Conservation (phyloP, 371 early-diverging fungal genomes). For the Apophysomyces variabilis region DNA sequence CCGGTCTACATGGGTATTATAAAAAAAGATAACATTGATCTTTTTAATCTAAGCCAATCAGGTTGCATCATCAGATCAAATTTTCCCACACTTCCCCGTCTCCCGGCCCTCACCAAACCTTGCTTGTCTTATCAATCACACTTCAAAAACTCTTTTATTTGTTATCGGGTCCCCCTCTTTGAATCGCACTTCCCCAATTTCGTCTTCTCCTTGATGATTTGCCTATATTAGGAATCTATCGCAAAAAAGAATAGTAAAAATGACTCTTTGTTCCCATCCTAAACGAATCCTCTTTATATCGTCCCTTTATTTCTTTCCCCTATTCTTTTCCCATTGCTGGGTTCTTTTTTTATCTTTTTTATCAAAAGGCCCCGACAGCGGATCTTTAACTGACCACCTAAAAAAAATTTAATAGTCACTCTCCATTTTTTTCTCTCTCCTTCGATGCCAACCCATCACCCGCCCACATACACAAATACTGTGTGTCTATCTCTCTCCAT, state of each 20-base stretch:
- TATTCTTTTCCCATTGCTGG: background rate
- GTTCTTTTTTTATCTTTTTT: slow-evolving; percentile 11
- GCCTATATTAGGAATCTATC: background rate
- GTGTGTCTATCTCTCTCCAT: no score
- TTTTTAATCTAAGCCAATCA: slow-evolving; percentile 39
- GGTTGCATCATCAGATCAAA: slow-evolving; percentile 29
- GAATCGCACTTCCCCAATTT: background rate
- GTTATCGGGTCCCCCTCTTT: slow-evolving; percentile 2
- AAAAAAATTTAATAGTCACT: no score
- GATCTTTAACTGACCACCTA: background rate
- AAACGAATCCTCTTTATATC: background rate
- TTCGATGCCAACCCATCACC: no score
- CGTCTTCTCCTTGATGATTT: background rate
- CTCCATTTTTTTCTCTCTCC: no score
- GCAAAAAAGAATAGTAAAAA: background rate
- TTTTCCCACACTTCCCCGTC: slow-evolving; percentile 25
- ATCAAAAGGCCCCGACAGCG: background rate
- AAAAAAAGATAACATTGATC: slow-evolving; percentile 16
- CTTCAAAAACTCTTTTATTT: background rate
- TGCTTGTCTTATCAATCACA: slow-evolving; percentile 8
- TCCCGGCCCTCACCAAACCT: slow-evolving; percentile 10
- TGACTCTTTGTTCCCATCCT: background rate
- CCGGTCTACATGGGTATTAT: slow-evolving; percentile 7
- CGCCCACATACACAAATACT: no score
- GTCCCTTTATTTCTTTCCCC: background rate